Percentiles rank a stretch among this genome's conserved stretches.
These are phyloP conservation scores for Aureobasidium subglaciale DNA, from an alignment of 2,329 filamentous ascomycete genomes.

Conservation along the genomic window DNA sequence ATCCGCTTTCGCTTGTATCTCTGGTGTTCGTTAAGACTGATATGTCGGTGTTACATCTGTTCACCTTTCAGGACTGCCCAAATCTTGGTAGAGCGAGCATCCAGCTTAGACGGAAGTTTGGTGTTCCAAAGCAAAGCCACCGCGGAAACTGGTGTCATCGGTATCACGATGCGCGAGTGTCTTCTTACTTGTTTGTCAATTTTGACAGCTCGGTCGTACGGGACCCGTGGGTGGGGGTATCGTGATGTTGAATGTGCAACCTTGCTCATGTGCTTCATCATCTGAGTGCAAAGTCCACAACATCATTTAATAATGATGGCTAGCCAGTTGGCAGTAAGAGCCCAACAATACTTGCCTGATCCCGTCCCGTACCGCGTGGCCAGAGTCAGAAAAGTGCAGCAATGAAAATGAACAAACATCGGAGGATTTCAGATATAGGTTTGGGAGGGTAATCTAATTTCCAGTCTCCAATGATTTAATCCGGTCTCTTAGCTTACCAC, in stretches of 20 bases:
- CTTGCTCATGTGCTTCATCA: not conserved
- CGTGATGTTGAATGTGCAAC: not conserved
- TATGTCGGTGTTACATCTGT: not conserved
- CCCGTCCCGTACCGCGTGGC: not conserved
- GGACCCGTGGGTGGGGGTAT: not conserved
- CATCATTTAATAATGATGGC: not conserved
- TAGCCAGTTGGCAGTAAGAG: not conserved
- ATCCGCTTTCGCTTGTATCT: not conserved
- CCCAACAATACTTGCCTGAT: not conserved
- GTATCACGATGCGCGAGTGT: not conserved
- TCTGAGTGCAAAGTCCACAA: not conserved
- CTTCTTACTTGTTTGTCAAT: slow-evolving; percentile 3
- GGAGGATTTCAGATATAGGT: not conserved
- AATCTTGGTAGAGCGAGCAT: not conserved
- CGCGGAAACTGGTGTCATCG: not conserved
- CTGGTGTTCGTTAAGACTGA: not conserved
- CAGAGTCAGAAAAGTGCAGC: not conserved
- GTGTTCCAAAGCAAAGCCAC: not conserved
- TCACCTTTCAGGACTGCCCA: not conserved
- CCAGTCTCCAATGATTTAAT: too few species aligned
- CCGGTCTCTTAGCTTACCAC: not conserved
- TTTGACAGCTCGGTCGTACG: slow-evolving; percentile 4
- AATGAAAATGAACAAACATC: slow-evolving; percentile 1
- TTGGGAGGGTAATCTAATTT: not conserved
- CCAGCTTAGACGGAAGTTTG: not conserved